Evolutionary conservation across 2,329 filamentous ascomycete species (phyloP).

Genomic region (Fusarium tuaranense): DNA sequence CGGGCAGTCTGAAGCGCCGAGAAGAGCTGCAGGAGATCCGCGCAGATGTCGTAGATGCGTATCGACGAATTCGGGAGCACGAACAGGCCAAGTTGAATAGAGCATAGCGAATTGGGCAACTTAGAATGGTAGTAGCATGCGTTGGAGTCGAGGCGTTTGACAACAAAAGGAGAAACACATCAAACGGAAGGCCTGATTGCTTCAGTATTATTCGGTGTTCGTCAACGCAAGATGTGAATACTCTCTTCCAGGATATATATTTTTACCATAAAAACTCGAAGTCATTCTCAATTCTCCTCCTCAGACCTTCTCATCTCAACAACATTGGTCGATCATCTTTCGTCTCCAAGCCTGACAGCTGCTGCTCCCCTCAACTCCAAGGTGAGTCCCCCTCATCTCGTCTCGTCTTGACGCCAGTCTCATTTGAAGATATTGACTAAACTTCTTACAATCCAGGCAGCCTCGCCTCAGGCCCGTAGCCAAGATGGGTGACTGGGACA

Average conservation of each 20-base stretch:
- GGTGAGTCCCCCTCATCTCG: not conserved
- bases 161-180: not conserved
- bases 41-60: slow-evolving; percentile 53
- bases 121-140: slow-evolving; percentile 11
- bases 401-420: too few species aligned
- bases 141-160: not conserved
- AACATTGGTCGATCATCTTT: not conserved
- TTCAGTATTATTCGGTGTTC: not conserved
- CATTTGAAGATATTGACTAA: not conserved
- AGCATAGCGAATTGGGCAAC: slow-evolving; percentile 11
- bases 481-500: not conserved
- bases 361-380: not conserved
- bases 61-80: slow-evolving; percentile 52
- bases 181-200: not conserved
- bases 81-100: slow-evolving; percentile 50
- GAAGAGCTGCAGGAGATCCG: slow-evolving; percentile 53
- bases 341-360: not conserved
- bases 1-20: slow-evolving; percentile 54
- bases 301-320: not conserved
- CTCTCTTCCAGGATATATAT: not conserved
- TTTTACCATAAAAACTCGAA: not conserved
- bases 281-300: not conserved
- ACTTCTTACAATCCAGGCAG: too few species aligned
- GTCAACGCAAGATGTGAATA: not conserved
- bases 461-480: not conserved